Percentiles rank a stretch among this genome's conserved stretches.
Evolutionary conservation across 176 grass and related monocot species (phyloP).

Genomic region (Typha latifolia): DNA sequence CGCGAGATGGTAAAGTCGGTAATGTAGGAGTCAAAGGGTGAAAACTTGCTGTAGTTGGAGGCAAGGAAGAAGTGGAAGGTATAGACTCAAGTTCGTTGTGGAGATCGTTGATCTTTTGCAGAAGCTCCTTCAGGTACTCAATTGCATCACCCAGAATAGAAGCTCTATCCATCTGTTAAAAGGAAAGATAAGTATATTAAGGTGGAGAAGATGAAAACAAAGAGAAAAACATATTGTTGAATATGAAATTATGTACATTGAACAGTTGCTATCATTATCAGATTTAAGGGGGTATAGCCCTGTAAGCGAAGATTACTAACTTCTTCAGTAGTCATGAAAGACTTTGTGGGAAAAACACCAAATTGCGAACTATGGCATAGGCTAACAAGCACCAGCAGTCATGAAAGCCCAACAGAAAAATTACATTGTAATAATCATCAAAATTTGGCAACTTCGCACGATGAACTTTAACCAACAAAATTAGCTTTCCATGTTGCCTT

Average conservation of each 20-base stretch:
- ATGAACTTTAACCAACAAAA: too few relatives aligned
- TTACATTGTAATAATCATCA: too few relatives aligned
- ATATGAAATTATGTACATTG: background rate
- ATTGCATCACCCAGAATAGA: slow-evolving; percentile 94
- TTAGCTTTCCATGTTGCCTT: too few relatives aligned
- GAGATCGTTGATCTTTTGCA: slow-evolving; percentile 88
- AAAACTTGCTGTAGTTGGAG: slow-evolving; percentile 66
- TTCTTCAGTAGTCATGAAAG: too few relatives aligned
- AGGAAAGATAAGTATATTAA: background rate
- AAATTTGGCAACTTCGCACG: too few relatives aligned
- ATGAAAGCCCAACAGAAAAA: too few relatives aligned
- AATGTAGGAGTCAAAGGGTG: slow-evolving; percentile 81
- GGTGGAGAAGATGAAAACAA: background rate
- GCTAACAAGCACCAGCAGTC: too few relatives aligned
- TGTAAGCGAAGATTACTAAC: too few relatives aligned
- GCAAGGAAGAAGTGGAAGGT: slow-evolving; percentile 51
- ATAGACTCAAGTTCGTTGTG: slow-evolving; percentile 83
- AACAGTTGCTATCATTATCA: too few relatives aligned
- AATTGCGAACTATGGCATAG: too few relatives aligned
- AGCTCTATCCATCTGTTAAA: slow-evolving; percentile 85
- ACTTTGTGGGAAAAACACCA: too few relatives aligned
- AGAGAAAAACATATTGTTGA: background rate
- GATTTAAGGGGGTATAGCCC: too few relatives aligned
- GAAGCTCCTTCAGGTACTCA: slow-evolving; percentile 91
- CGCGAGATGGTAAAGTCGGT: slow-evolving; percentile 53